phyloP scores from a whole-genome alignment of 768 basidiomycete genomes.

The Suillus weaverae region DNA sequence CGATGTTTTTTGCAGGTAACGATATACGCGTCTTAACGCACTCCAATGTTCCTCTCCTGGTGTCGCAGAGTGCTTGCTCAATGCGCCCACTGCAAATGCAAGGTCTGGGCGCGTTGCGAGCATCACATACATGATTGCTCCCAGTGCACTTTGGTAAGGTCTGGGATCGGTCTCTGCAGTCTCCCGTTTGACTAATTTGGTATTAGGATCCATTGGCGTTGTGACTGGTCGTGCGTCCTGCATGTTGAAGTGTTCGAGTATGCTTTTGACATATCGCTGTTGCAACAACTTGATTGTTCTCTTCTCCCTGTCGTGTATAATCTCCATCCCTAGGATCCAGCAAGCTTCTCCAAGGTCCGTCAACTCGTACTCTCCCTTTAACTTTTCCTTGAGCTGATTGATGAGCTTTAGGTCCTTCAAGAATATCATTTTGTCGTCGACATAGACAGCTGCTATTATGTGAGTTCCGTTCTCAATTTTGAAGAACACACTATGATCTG shows the following conservation, averaged over 20 bases:
- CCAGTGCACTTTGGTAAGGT: conserved; percentile 3
- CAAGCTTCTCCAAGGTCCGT: conserved; percentile 1
- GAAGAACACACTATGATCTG: conserved; percentile 6
- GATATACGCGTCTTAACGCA: conserved; percentile 14
- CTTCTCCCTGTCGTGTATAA: conserved; percentile 23
- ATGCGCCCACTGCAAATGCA: conserved; percentile 1
- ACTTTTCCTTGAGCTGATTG: background rate
- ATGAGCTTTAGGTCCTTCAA: background rate
- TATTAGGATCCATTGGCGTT: conserved; percentile 12
- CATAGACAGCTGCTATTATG: background rate
- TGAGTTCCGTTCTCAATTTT: background rate
- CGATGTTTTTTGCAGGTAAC: conserved; percentile 19
- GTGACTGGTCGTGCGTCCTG: conserved; percentile 1
- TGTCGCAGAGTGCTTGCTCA: conserved; percentile 5
- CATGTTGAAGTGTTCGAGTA: background rate
- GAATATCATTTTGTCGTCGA: background rate
- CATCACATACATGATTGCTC: conserved; percentile 16
- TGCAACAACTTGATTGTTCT: conserved; percentile 12
- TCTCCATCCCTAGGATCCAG: conserved; percentile 33
- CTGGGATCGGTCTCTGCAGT: background rate
- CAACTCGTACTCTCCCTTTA: background rate
- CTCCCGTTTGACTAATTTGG: conserved; percentile 2
- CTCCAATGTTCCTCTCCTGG: conserved; percentile 11
- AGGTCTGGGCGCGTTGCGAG: conserved; percentile 11
- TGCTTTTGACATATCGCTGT: background rate